These are phyloP conservation scores for Aspergillus carlsbadensis DNA, from an alignment of 495 filamentous ascomycete species.

Conservation along the genomic window DNA sequence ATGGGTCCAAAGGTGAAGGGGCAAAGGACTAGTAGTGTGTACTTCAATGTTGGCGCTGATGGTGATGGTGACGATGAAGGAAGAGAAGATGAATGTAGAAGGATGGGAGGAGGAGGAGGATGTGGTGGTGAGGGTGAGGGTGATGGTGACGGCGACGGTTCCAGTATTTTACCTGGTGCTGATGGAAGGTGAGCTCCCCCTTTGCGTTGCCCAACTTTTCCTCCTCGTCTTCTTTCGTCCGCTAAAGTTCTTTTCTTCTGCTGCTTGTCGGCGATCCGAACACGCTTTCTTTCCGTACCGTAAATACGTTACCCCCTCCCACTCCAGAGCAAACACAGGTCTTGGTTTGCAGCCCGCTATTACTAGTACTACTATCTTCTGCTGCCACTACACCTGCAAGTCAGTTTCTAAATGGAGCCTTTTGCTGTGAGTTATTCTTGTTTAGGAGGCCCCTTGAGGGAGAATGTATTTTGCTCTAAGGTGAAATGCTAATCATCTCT, in stretches of 20 bases:
- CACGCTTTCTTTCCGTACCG: slow-evolving; percentile 11
- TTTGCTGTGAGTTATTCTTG: no score
- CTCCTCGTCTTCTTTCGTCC: slow-evolving; percentile 12
- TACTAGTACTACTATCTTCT: background rate
- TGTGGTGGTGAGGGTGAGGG: background rate
- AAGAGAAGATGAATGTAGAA: background rate
- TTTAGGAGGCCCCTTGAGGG: no score
- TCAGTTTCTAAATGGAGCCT: background rate
- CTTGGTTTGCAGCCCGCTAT: slow-evolving; percentile 5
- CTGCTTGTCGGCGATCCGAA: slow-evolving; percentile 12
- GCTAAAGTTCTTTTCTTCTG: slow-evolving; percentile 1
- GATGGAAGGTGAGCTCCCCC: background rate
- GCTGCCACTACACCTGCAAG: background rate
- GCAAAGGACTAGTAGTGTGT: background rate
- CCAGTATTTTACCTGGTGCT: slow-evolving; percentile 4
- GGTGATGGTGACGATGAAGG: slow-evolving; percentile 12
- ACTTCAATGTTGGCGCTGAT: background rate
- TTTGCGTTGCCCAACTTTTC: slow-evolving; percentile 10
- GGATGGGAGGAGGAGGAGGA: slow-evolving; percentile 5
- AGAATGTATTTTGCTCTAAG: no score
- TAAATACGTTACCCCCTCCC: slow-evolving; percentile 8
- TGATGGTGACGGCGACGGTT: slow-evolving; percentile 10
- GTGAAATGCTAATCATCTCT: no score
- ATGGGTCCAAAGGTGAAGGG: background rate
- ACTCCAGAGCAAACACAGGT: background rate